Evolutionary conservation across 108 stramenopile genomes (phyloP).

Genomic region (Cyclotella atomus): DNA sequence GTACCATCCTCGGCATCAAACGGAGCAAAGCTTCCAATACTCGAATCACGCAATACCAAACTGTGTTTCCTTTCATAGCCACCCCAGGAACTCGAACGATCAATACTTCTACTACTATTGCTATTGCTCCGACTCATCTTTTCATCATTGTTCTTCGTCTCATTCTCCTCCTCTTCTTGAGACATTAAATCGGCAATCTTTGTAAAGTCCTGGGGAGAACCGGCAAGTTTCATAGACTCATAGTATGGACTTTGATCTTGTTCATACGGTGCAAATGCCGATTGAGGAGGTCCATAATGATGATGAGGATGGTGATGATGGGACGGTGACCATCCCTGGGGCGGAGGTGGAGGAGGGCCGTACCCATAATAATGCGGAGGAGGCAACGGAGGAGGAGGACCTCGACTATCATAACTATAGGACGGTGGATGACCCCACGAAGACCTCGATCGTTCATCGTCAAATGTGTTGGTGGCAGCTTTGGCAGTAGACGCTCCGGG

Average conservation of each 20-base stretch:
- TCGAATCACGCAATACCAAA: slow-evolving; percentile 2
- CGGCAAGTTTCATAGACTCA: slow-evolving; percentile 3
- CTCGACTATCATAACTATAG: slow-evolving; percentile 3
- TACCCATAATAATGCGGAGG: slow-evolving; percentile 29
- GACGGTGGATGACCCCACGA: neutral
- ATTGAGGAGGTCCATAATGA: slow-evolving; percentile 24
- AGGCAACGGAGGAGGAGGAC: slow-evolving; percentile 20
- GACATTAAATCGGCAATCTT: slow-evolving; percentile 46
- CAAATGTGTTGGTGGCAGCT: slow-evolving; percentile 40
- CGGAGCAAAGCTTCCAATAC: slow-evolving; percentile 19
- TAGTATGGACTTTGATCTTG: slow-evolving; percentile 11
- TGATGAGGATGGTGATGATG: slow-evolving; percentile 10
- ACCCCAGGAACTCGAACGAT: slow-evolving; percentile 33
- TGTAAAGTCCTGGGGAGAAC: slow-evolving; percentile 41
- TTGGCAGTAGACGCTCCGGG: slow-evolving; percentile 52
- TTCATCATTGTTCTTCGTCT: neutral
- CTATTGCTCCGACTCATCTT: slow-evolving; percentile 7
- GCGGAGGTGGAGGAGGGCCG: neutral
- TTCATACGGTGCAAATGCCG: slow-evolving; percentile 40
- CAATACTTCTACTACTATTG: slow-evolving; percentile 13
- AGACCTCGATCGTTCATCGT: slow-evolving; percentile 17
- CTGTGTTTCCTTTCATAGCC: slow-evolving; percentile 2
- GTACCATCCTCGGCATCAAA: neutral
- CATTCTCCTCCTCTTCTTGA: slow-evolving; percentile 21
- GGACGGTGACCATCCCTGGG: neutral